phyloP scores from a whole-genome alignment of 129 eudicot genomes.

The Centella asiatica region DNA sequence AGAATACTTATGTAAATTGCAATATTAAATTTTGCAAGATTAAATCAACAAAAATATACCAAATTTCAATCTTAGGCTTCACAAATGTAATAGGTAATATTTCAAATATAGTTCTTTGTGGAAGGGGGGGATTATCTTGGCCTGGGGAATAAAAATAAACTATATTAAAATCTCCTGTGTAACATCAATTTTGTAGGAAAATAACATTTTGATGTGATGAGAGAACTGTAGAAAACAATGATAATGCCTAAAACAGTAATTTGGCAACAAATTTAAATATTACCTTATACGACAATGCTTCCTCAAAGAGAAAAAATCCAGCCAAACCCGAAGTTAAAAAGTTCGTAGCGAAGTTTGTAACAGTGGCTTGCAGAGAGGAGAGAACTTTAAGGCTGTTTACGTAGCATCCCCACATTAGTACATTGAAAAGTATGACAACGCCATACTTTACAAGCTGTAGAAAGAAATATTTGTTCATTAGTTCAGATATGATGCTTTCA shows the following conservation, averaged over 20 bases:
- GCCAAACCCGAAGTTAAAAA: slow-evolving; percentile 88
- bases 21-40: too few relatives aligned
- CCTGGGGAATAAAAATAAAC: too few relatives aligned
- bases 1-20: too few relatives aligned
- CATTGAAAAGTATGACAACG: slow-evolving; percentile 62
- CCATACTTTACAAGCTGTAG: slow-evolving; percentile 67
- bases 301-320: slow-evolving; percentile 80
- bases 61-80: too few relatives aligned
- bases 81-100: too few relatives aligned
- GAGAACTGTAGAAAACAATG: background rate
- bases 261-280: background rate
- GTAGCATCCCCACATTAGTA: slow-evolving; percentile 95
- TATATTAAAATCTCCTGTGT: too few relatives aligned
- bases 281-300: slow-evolving; percentile 67
- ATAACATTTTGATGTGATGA: background rate
- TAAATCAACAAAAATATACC: too few relatives aligned
- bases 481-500: background rate
- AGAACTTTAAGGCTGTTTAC: slow-evolving; percentile 89
- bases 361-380: slow-evolving; percentile 96
- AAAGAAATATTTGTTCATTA: slow-evolving; percentile 2
- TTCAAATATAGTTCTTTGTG: too few relatives aligned
- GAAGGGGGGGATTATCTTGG: too few relatives aligned
- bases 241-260: background rate
- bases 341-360: slow-evolving; percentile 87
- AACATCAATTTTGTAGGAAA: background rate